Percentiles rank a stretch among this genome's conserved stretches.
Evolutionary conservation across 2,329 filamentous ascomycete genomes (phyloP).

Genomic region (Aspergillus aculeatinus): DNA sequence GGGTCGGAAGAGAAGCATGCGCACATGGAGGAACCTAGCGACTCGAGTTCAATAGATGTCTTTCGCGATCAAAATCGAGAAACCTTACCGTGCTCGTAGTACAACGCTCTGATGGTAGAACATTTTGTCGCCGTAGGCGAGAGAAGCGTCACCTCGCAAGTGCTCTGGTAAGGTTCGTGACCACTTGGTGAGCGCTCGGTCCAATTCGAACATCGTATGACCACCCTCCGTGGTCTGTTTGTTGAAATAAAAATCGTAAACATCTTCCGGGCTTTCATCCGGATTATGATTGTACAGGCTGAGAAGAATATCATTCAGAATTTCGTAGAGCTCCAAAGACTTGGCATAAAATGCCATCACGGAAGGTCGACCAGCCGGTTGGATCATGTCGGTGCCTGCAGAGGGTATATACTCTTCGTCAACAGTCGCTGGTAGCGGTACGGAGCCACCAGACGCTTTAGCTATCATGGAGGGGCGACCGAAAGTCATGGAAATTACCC

Average conservation of each 20-base stretch:
- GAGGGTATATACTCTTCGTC: conserved; percentile 34
- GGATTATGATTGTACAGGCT: conserved; percentile 29
- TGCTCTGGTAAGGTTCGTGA: conserved; percentile 30
- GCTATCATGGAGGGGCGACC: conserved; percentile 40
- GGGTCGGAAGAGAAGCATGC: conserved; percentile 35
- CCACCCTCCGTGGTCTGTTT: conserved; percentile 24
- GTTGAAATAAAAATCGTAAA: conserved; percentile 30
- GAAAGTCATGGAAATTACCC: conserved; percentile 41
- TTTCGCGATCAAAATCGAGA: too few species aligned
- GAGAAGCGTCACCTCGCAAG: conserved; percentile 17
- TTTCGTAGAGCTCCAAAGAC: conserved; percentile 36
- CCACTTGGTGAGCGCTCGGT: conserved; percentile 34
- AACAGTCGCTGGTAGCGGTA: conserved; percentile 31
- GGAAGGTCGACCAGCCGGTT: conserved; percentile 27
- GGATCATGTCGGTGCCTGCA: conserved; percentile 15
- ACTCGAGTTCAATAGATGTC: background rate
- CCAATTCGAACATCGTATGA: conserved; percentile 35
- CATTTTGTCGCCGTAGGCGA: conserved; percentile 18
- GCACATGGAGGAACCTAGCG: conserved; percentile 33
- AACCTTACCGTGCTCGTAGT: conserved; percentile 30
- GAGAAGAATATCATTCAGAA: conserved; percentile 36
- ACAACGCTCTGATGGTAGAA: conserved; percentile 35
- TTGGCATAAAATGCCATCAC: conserved; percentile 34
- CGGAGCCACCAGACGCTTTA: conserved; percentile 24
- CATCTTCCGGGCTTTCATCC: conserved; percentile 27